Percentiles rank a stretch among this genome's conserved stretches.
Evolutionary conservation across 768 basidiomycete species (phyloP).

Genomic region (Rhodotorula taiwanensis): DNA sequence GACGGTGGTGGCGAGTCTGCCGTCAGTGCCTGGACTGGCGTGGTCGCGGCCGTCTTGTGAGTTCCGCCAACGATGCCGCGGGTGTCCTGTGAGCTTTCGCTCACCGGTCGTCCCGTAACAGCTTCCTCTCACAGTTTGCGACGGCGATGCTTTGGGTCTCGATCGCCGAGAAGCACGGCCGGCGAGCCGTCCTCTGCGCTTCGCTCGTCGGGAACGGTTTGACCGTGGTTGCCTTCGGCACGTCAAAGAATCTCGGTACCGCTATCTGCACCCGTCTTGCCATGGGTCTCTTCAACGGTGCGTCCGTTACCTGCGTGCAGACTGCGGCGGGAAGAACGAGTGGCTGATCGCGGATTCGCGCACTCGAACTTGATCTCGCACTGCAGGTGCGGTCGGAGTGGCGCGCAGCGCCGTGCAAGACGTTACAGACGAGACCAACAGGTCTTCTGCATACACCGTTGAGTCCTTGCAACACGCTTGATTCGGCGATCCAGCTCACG

Average conservation of each 20-base stretch:
- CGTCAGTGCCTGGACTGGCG: conserved; percentile 81
- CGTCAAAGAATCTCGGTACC: conserved; percentile 42
- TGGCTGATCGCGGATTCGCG: no score
- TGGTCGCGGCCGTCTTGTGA: conserved; percentile 55
- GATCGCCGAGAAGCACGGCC: conserved; percentile 85
- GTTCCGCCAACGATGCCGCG: background rate
- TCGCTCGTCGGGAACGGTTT: conserved; percentile 78
- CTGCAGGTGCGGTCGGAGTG: conserved; percentile 73
- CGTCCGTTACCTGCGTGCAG: background rate
- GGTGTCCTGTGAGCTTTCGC: background rate
- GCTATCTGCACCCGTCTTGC: conserved; percentile 29
- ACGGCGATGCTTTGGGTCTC: conserved; percentile 94
- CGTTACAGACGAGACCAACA: conserved; percentile 85
- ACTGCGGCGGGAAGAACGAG: no score
- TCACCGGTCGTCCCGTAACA: conserved; percentile 39
- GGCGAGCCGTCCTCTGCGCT: conserved; percentile 71
- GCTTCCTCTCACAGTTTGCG: conserved; percentile 93
- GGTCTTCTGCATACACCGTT: conserved; percentile 79
- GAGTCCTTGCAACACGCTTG: conserved; percentile 50
- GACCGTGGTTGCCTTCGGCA: conserved; percentile 71
- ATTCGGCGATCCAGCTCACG: background rate
- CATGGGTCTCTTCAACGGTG: conserved; percentile 32
- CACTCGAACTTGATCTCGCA: conserved; percentile 80
- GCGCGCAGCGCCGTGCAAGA: conserved; percentile 79
- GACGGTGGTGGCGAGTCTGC: conserved; percentile 69